Evolutionary conservation across 192 early-diverging fungal species (phyloP), one percentile per base, ranked within the genome.

Genomic region (Podila clonocystis): DNA sequence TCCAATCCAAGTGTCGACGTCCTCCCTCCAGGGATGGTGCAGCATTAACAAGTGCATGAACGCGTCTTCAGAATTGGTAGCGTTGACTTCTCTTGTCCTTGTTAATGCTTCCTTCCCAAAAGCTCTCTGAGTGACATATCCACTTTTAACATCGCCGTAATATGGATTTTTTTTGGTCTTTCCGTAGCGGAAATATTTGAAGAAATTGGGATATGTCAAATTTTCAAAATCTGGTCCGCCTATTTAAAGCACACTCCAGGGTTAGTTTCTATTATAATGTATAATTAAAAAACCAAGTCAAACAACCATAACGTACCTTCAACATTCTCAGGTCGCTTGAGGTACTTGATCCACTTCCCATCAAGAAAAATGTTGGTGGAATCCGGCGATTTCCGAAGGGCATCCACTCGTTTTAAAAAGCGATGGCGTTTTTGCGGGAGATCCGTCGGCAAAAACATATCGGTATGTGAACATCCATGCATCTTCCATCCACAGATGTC

Each of bases 401-500:
- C 59, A 7, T 1, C 59, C 59, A 61, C 59, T 61, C 59, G 28
- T 61, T 61, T 33, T 33, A 61, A 20, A 31, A 61, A 6, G 30
- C 1, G 59, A 0, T 61, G 33, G 59, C 59, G 59, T 5, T 61
- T 61, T 2, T 0, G 28, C 3, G 59, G 59, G 3, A 61, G 30
- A 13, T 61, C 59, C 59, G 59, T 30, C 17, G 59, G 59, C 19
- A 61, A 34, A 61, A 61, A 61, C 3, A 61, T 13, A 31, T 61
- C 59, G 17, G 4, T 61, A 11, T 61, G 59, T 6, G 69, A 71
- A 50, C 69, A 71, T 5, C 61, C 69, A 41, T 71, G 69, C 69
- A 71, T 62, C 50, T 71, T 71, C 61, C 69, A 71, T 13, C 69
- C 69, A 63, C 60, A 71, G 49, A 63, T 71, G 50, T 71, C 69